Evolutionary conservation across 257 asterid species (phyloP).

Genomic region (Lithospermum erythrorhizon): DNA sequence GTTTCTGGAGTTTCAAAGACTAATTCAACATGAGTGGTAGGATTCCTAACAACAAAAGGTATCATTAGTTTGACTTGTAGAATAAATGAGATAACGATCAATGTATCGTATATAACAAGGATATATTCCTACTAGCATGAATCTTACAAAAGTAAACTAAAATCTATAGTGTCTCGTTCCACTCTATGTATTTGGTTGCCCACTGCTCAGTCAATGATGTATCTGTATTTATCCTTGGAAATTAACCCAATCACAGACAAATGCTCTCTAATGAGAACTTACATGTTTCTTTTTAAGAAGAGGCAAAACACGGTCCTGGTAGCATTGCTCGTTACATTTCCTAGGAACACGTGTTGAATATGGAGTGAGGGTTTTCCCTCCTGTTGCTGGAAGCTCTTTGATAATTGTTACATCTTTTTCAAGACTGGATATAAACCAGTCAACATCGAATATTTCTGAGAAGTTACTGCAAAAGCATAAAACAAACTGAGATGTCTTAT

Average conservation of each 20-base stretch:
- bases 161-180: neutral
- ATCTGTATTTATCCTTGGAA: neutral
- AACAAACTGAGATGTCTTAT: neutral
- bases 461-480: slow-evolving; percentile 46
- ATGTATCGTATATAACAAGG: neutral
- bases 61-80: neutral
- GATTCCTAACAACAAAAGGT: no score
- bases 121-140: neutral
- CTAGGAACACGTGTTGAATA: slow-evolving; percentile 47
- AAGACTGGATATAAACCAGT: slow-evolving; percentile 39
- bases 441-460: slow-evolving; percentile 61
- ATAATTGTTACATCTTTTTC: slow-evolving; percentile 44
- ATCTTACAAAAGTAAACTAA: neutral
- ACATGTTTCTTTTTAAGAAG: slow-evolving; percentile 43
- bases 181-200: neutral
- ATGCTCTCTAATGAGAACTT: slow-evolving; percentile 9
- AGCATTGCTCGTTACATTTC: slow-evolving; percentile 50
- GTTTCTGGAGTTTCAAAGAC: no score
- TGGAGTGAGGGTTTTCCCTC: slow-evolving; percentile 30
- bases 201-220: neutral
- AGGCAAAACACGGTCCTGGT: slow-evolving; percentile 53
- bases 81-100: neutral
- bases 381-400: slow-evolving; percentile 34
- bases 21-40: no score
- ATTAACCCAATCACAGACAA: neutral